Conservation (phyloP, 192 early-diverging fungal genomes). For the Mortierella claussenii region DNA sequence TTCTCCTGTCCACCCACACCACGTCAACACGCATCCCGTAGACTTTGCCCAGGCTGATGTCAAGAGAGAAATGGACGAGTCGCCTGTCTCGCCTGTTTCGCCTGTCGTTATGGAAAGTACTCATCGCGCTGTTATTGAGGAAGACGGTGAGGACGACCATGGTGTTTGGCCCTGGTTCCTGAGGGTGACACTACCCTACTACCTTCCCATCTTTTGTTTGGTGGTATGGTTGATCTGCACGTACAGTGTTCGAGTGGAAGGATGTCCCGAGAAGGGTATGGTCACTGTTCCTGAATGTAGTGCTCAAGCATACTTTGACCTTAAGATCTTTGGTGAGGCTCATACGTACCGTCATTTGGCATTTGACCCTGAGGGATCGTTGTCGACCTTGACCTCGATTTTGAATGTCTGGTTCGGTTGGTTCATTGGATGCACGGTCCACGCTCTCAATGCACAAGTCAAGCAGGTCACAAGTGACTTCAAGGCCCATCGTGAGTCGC, state of each 20-base stretch:
- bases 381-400: conserved; percentile 63
- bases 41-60: not conserved
- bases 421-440: conserved; percentile 54
- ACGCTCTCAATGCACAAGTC: conserved; percentile 32
- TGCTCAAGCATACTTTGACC: conserved; percentile 61
- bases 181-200: conserved; percentile 29
- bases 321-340: conserved; percentile 45
- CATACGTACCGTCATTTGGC: conserved; percentile 54
- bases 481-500: conserved; percentile 16
- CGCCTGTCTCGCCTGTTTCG: not conserved
- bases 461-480: conserved; percentile 27
- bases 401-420: conserved; percentile 61
- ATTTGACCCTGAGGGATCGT: conserved; percentile 66
- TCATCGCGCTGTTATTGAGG: not conserved
- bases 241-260: conserved; percentile 37
- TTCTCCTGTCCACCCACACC: not conserved
- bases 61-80: not conserved
- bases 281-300: conserved; percentile 56
- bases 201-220: conserved; percentile 19
- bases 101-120: not conserved
- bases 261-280: conserved; percentile 29
- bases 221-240: conserved; percentile 45
- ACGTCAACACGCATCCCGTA: not conserved
- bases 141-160: not conserved
- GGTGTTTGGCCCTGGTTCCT: conserved; percentile 42